Base-by-base conservation (phyloP, 192 early-diverging fungal species). In the Rhizophagus clarus region DNA sequence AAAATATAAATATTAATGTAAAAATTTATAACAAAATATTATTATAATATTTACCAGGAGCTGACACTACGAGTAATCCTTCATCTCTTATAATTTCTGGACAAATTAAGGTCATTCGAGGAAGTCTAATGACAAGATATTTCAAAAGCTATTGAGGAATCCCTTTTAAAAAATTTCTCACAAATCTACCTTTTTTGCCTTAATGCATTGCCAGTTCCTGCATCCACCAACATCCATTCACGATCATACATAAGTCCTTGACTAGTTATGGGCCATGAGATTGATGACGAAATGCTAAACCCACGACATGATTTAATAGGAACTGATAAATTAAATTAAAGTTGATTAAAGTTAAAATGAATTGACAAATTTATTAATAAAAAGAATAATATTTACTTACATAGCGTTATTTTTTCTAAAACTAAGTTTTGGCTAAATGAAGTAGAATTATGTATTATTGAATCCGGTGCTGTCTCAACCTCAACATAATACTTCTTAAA, bases 241-340 rank as follows among this genome's bases (percentile, higher is more conserved):
- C 92, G 88, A 83, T 93, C 93, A 64, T 88, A 86, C 28, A 88
- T 73, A 69, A 94, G 76, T 0, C 92, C 92, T 40, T 86, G 86
- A 14, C 74, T 64, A 3, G 84, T 82, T 11, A 94, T 77, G 5
- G 88, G 87, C 92, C 92, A 94, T 9, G 83, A 67, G 8, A 62
- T 62, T 20, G 61, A 70, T 12, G n/a, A 8, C 22, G 82, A 79
- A 14, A 91, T 87, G 81, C 75, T 85, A 85, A 85, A 92, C 24
- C 89, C 90, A 24, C 83, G 90, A 79, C 95, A 97, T 34, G 94
- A 94, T 82, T 97, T 97, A 76, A 97, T 88, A 0, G 95, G 95
- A 63, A 89, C 93, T n/a, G 29, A 29, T 28, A 12, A 74, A 40
- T 49, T 85, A 62, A 64, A 89, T 45, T 37, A 64, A 76, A 32